Evolutionary conservation across 805 yeast genomes (phyloP), one percentile per base, ranked within the genome.

Genomic region (Starmerella vitae): DNA sequence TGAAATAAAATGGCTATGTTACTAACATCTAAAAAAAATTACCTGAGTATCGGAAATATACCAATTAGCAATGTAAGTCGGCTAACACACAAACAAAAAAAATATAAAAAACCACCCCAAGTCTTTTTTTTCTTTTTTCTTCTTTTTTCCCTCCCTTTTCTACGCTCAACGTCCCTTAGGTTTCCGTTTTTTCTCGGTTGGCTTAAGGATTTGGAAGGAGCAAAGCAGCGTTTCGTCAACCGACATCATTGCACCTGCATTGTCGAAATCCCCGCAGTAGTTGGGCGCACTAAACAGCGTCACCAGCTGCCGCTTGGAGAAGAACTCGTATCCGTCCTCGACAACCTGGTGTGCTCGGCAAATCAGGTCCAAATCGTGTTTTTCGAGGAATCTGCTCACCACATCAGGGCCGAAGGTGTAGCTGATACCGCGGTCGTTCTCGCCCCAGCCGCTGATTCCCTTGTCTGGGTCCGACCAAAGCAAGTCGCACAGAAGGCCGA

Each of bases 351-450:
- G 98, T 34, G 97, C 97, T 61, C 98, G 76, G 67, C 97, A 91
- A 55, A 88, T 86, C 57, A 88, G 74, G 63, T 91, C 97, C 91
- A 88, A 82, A 60, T 88, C 97, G 63, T 88, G 97, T 58, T 85
- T 86, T 61, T 88, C 96, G 60, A 91, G 67, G 61, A 88, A 88
- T 63, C 97, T 72, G 50, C 94, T 81, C 39, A 88, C 97, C 38
- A 88, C 97, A 61, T 88, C 98, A 8, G 97, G 97, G n/a, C 97
- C 97, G 65, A 91, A 88, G n/a, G 97, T 88, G 63, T 86, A 88
- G 20, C 96, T 85, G 46, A 88, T 97, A 59, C 97, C 97, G 65
- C 98, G 81, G 66, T 91, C 98, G 62, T 91, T 88, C 66, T 91
- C 98, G 53, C 93, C 79, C 98, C 98, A 88, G 15, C 97, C 98